Evolutionary conservation across 75 land plant genomes (phyloP), one percentile per base, ranked within the genome.

Genomic region (Adiantum capillusveneris): DNA sequence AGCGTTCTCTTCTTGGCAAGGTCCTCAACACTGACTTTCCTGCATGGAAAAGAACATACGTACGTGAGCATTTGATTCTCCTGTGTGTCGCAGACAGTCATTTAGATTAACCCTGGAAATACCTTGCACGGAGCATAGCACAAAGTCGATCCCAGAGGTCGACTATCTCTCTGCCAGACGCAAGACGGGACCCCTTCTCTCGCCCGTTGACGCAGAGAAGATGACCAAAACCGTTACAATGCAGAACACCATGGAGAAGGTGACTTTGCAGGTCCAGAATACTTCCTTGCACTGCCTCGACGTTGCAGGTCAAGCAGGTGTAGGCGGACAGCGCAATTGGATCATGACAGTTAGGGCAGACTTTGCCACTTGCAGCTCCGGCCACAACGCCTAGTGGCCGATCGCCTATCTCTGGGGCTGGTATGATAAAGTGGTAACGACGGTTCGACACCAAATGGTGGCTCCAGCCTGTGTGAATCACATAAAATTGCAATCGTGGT

Each of bases 81-180:
- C n/a, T n/a, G n/a, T n/a, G n/a, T n/a, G n/a, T n/a, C n/a, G n/a
- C n/a, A n/a, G n/a, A n/a, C n/a, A n/a, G n/a, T n/a, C n/a, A n/a
- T n/a, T n/a, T n/a, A n/a, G n/a, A n/a, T n/a, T n/a, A n/a, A 18
- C 27, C 13, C 25, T 27, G 29, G 16, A 18, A 19, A 63, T 31
- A 85, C 95, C 90, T 85, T 51, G 79, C 86, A 55, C 62, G 60
- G 9, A 89, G 54, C 18, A 73, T 74, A 18, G 78, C 42, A 72
- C 90, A 89, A 5, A 85, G 61, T 0, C 86, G 90, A 60, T 89
- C 86, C 90, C 86, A 85, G 5, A 89, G 68, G 31, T 83, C 86
- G 76, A 89, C 67, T 63, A 89, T 60, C n/a, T 81, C 78, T 27
- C 63, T 62, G 11, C 99, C 99, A n/a, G 88, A 80, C 0, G 86